phyloP scores from a whole-genome alignment of 441 rosid genomes.

The Erodium trifolium region DNA sequence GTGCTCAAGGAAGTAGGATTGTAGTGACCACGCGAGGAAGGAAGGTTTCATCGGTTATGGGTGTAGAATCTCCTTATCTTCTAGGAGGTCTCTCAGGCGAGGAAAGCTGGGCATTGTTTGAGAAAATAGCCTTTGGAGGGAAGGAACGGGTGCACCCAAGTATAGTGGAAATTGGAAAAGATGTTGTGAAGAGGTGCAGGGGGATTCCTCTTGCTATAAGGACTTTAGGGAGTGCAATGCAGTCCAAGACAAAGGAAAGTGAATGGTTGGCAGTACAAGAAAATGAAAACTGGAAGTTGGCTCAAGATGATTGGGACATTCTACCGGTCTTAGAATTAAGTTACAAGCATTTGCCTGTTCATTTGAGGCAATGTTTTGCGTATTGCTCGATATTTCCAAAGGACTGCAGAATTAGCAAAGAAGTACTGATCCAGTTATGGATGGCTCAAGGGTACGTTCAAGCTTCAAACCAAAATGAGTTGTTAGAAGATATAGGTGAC shows the following conservation, averaged over 20 bases:
- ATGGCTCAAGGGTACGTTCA: slow-evolving; percentile 25
- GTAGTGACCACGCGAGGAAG: slow-evolving; percentile 27
- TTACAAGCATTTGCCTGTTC: slow-evolving; percentile 19
- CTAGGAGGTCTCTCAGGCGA: slow-evolving; percentile 16
- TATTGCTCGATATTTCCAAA: slow-evolving; percentile 22
- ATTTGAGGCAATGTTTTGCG: slow-evolving; percentile 26
- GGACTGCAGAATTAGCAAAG: slow-evolving; percentile 1
- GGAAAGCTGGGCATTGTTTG: slow-evolving; percentile 23
- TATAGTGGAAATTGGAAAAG: slow-evolving; percentile 20
- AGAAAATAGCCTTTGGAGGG: slow-evolving; percentile 16
- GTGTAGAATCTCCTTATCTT: background rate
- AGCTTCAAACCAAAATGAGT: background rate
- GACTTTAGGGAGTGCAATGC: slow-evolving; percentile 23
- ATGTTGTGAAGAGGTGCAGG: slow-evolving; percentile 21
- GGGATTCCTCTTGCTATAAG: slow-evolving; percentile 32
- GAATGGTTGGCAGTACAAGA: slow-evolving; percentile 19
- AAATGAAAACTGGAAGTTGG: background rate
- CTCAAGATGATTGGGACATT: slow-evolving; percentile 4
- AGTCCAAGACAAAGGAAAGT: background rate
- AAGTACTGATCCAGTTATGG: slow-evolving; percentile 16
- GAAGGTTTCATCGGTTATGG: slow-evolving; percentile 20
- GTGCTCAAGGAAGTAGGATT: slow-evolving; percentile 24
- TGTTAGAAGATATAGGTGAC: slow-evolving; percentile 12
- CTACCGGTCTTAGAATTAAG: slow-evolving; percentile 17
- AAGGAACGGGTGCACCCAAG: background rate